Conservation (phyloP, 768 basidiomycete species). For the Mrakia hoshinonis region DNA sequence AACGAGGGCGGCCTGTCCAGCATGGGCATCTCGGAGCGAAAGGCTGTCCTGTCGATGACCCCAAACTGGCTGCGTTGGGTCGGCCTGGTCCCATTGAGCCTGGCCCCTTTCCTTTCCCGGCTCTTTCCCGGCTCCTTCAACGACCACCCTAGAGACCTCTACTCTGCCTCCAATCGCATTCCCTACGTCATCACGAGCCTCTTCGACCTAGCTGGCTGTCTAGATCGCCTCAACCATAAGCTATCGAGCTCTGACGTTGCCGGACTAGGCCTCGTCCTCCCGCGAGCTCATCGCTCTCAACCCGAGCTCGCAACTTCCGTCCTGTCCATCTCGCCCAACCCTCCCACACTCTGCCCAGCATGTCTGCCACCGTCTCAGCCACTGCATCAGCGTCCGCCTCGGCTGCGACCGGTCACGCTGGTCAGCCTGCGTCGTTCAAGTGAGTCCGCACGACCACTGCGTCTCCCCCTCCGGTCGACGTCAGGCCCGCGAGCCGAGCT, state of each 20-base stretch:
- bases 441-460: not conserved
- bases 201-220: conserved; percentile 46
- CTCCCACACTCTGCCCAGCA: not conserved
- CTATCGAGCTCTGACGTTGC: conserved; percentile 53
- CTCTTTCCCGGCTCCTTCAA: not conserved
- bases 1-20: not conserved
- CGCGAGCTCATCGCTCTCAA: not conserved
- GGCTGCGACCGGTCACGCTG: conserved; percentile 22
- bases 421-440: conserved; percentile 40
- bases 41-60: no score
- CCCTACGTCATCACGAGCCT: not conserved
- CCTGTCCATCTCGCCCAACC: not conserved
- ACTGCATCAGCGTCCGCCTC: conserved; percentile 34
- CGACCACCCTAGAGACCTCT: not conserved
- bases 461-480: not conserved
- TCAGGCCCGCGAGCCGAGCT: no score
- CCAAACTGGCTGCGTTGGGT: not conserved
- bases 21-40: no score
- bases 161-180: not conserved
- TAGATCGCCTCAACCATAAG: no score
- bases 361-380: conserved; percentile 30
- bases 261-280: conserved; percentile 12
- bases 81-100: no score
- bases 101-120: no score
- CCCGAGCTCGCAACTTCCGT: not conserved